phyloP scores from a whole-genome alignment of 2,329 filamentous ascomycete genomes.

The Paecilomyces sp. region DNA sequence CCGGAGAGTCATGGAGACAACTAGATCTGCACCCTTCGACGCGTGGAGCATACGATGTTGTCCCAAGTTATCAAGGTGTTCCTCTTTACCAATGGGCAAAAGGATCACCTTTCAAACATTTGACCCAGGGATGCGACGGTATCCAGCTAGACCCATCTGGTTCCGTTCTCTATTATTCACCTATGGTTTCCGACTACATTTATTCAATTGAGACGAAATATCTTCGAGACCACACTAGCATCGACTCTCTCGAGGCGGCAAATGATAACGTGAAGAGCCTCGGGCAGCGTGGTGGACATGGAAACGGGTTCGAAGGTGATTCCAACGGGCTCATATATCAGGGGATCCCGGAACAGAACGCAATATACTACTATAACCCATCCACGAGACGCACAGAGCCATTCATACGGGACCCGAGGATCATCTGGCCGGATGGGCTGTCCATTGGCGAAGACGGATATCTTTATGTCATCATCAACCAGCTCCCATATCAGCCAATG shows the following conservation, averaged over 20 bases:
- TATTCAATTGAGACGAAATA: constrained; percentile 29
- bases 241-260: constrained; percentile 31
- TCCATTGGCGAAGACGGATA: constrained; percentile 38
- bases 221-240: constrained; percentile 24
- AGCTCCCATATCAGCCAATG: constrained; percentile 41
- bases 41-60: constrained; percentile 17
- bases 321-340: constrained; percentile 39
- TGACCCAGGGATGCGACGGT: constrained; percentile 7
- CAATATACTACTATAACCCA: constrained; percentile 39
- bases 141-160: constrained; percentile 27
- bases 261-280: constrained; percentile 41
- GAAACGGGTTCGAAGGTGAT: constrained; percentile 41
- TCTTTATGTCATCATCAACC: constrained; percentile 45
- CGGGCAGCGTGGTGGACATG: constrained; percentile 39
- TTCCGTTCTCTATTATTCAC: constrained; percentile 37
- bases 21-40: constrained; percentile 13
- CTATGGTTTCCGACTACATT: constrained; percentile 29
- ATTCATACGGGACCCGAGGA: constrained; percentile 37
- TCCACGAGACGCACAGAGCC: constrained; percentile 27
- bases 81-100: constrained; percentile 21
- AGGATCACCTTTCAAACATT: neutral
- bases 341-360: constrained; percentile 41
- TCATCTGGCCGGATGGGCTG: constrained; percentile 39
- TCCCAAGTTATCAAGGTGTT: constrained; percentile 27
- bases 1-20: constrained; percentile 12